Percentiles rank a stretch among this genome's conserved stretches.
phyloP scores from a whole-genome alignment of 139 green algal genomes.

The Astrephomene gubernaculifera region DNA sequence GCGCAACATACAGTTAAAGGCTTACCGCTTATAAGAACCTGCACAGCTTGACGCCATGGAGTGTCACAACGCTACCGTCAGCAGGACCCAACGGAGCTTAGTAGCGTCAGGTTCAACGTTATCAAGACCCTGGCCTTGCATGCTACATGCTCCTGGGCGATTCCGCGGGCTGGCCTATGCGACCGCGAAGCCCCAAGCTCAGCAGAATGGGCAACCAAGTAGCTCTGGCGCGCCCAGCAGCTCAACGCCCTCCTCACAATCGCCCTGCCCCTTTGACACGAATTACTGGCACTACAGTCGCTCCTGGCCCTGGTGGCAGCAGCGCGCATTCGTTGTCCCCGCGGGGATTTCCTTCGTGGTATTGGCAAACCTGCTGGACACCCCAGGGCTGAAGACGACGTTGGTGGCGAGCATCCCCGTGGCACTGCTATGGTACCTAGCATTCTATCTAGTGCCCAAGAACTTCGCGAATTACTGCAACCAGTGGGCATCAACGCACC shows the following conservation, averaged over 20 bases:
- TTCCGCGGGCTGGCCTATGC: background rate
- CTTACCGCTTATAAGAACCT: too few relatives aligned
- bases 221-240: background rate
- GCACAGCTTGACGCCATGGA: too few relatives aligned
- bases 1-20: too few relatives aligned
- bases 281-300: constrained; percentile 46
- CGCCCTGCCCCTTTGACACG: constrained; percentile 24
- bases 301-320: constrained; percentile 17
- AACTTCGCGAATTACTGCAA: constrained; percentile 17
- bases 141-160: too few relatives aligned
- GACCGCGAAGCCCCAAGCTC: background rate
- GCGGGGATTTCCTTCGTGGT: constrained; percentile 26
- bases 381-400: constrained; percentile 42
- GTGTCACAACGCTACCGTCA: too few relatives aligned
- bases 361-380: constrained; percentile 2
- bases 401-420: constrained; percentile 33
- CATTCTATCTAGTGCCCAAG: background rate
- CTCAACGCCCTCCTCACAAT: background rate
- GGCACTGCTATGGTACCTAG: constrained; percentile 38
- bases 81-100: too few relatives aligned
- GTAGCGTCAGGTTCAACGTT: too few relatives aligned
- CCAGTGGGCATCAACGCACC: constrained; percentile 15
- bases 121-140: too few relatives aligned
- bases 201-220: background rate
- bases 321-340: constrained; percentile 11